These are phyloP conservation scores for Claviceps lovelessii DNA, from an alignment of 2,329 filamentous ascomycete species.

Conservation along the genomic window DNA sequence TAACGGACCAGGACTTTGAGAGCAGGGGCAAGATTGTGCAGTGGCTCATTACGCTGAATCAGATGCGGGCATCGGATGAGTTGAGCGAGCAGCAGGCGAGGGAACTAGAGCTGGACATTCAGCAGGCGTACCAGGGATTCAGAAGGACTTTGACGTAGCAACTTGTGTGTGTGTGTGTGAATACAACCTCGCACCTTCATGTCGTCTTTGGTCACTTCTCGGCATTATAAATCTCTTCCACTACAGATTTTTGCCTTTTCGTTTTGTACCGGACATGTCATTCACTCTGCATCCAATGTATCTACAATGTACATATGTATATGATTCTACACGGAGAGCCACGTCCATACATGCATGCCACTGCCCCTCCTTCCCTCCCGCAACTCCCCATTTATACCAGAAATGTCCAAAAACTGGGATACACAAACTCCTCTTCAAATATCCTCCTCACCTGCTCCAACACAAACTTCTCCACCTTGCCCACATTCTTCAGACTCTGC, in stretches of 20 bases:
- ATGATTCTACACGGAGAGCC: too few species aligned
- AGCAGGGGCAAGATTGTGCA: conserved; percentile 94
- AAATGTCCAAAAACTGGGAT: conserved; percentile 97
- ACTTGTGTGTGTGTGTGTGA: neutral
- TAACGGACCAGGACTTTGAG: conserved; percentile 90
- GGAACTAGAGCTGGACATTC: conserved; percentile 85
- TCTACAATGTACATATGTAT: neutral
- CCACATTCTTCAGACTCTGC: conserved; percentile 94
- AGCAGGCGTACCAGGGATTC: conserved; percentile 87
- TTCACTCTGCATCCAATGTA: neutral
- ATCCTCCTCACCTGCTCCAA: conserved; percentile 91
- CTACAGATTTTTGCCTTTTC: neutral
- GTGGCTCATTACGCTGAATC: conserved; percentile 93
- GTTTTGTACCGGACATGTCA: neutral
- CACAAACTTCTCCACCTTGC: conserved; percentile 96
- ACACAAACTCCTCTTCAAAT: conserved; percentile 97
- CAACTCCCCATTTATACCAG: conserved; percentile 43
- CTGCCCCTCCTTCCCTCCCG: neutral
- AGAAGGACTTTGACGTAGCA: conserved; percentile 55
- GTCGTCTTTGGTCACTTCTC: neutral
- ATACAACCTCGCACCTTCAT: neutral
- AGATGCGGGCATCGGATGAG: conserved; percentile 93
- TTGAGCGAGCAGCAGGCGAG: conserved; percentile 73
- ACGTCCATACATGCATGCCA: too few species aligned
- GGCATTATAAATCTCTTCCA: neutral